A percentile compares a stretch with the other conserved stretches of the same genome.
Conservation (phyloP, 768 basidiomycete species). For the Exsudoporus frostii region DNA sequence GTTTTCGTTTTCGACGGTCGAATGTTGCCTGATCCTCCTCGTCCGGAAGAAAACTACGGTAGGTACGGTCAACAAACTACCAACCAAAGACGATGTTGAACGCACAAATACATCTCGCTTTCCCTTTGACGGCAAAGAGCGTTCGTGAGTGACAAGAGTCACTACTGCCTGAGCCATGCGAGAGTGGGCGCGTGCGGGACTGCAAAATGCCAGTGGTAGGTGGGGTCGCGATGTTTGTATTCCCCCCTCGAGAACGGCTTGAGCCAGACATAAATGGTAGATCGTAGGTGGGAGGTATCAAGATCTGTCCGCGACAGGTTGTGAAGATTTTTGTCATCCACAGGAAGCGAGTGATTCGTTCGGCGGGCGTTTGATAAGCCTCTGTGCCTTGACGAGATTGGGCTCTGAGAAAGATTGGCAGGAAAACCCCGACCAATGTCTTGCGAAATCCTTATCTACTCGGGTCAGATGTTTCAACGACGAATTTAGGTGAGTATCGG, state of each 20-base stretch:
- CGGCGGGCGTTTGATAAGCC: constrained; percentile 17
- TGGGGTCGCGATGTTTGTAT: neutral
- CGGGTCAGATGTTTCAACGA: neutral
- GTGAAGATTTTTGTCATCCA: neutral
- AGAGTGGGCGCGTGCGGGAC: neutral
- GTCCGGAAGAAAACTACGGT: constrained; percentile 18
- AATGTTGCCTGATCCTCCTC: constrained; percentile 25
- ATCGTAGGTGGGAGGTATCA: neutral
- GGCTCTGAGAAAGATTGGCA: constrained; percentile 1
- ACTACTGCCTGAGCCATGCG: constrained; percentile 12
- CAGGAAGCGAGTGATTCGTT: neutral
- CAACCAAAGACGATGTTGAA: neutral
- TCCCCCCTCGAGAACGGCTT: neutral
- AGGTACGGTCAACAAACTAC: neutral
- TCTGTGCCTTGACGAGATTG: neutral
- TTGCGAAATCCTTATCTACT: constrained; percentile 18
- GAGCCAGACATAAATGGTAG: constrained; percentile 19
- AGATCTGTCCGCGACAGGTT: neutral
- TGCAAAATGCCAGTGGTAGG: neutral
- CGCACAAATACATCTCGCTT: constrained; percentile 16
- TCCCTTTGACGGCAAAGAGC: neutral
- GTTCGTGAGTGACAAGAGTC: neutral
- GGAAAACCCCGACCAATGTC: constrained; percentile 7
- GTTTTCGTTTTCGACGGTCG: neutral
- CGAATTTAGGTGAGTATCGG: neutral